A percentile compares a stretch with the other conserved stretches of the same genome.
Conservation (phyloP, 2,329 filamentous ascomycete genomes). For the Diaporthe capsici region DNA sequence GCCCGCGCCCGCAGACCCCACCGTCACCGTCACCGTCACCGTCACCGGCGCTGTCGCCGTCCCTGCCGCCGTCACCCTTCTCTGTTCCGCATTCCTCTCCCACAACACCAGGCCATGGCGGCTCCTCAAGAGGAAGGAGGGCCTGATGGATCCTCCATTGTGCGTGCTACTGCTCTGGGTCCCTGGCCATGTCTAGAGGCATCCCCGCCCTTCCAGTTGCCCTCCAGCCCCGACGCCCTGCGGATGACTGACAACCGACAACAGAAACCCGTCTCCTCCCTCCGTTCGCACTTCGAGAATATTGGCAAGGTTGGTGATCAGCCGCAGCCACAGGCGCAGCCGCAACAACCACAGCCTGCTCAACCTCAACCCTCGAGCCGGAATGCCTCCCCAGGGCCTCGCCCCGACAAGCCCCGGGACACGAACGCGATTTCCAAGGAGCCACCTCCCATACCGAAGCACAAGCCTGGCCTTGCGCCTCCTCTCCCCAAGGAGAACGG, state of each 20-base stretch:
- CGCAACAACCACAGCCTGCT: slow-evolving; percentile 50
- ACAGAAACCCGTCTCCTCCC: slow-evolving; percentile 85
- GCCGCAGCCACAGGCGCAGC: slow-evolving; percentile 45
- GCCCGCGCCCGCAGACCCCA: slow-evolving; percentile 44
- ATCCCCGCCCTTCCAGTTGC: slow-evolving; percentile 33
- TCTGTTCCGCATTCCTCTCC: slow-evolving; percentile 31
- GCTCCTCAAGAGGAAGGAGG: slow-evolving; percentile 52
- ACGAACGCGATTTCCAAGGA: slow-evolving; percentile 56
- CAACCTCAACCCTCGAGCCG: slow-evolving; percentile 52
- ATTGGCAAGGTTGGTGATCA: slow-evolving; percentile 68
- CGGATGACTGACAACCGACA: slow-evolving; percentile 46
- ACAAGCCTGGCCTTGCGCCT: slow-evolving; percentile 51
- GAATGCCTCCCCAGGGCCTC: slow-evolving; percentile 53
- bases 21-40: slow-evolving; percentile 46
- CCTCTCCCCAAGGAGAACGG: slow-evolving; percentile 45
- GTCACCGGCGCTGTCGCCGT: slow-evolving; percentile 19
- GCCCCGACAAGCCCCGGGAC: slow-evolving; percentile 59
- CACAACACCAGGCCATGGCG: slow-evolving; percentile 39
- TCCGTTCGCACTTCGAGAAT: slow-evolving; percentile 86
- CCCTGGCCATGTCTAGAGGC: not conserved
- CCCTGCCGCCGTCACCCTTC: slow-evolving; percentile 16
- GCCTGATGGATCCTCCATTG: slow-evolving; percentile 83
- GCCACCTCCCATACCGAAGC: slow-evolving; percentile 50
- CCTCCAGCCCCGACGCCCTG: slow-evolving; percentile 33
- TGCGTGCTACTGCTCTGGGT: slow-evolving; percentile 56